Conservation (phyloP, 2,329 filamentous ascomycete genomes). For the Aspergillus ochraceus region DNA sequence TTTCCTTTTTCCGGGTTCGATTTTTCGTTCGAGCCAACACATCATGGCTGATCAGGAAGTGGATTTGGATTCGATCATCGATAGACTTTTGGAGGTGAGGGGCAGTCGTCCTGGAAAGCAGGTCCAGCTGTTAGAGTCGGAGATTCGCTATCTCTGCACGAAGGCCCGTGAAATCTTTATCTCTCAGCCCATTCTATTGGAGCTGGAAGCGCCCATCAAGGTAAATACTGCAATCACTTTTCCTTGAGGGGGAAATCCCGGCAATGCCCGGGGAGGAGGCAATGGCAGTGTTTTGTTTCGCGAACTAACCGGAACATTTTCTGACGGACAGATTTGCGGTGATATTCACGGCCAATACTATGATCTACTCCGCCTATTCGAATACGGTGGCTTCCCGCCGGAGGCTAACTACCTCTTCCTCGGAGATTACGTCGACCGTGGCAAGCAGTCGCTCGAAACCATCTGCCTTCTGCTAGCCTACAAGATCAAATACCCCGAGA, state of each 20-base stretch:
- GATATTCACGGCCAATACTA: constrained; percentile 99
- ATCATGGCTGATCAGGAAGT: constrained; percentile 81
- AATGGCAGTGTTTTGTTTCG: neutral
- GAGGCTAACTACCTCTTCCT: constrained; percentile 99
- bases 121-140: constrained; percentile 92
- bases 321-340: constrained; percentile 81
- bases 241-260: neutral
- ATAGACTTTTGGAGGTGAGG: constrained; percentile 93
- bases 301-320: constrained; percentile 15
- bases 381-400: constrained; percentile 96
- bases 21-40: constrained; percentile 39
- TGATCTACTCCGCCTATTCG: constrained; percentile 93
- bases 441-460: constrained; percentile 98
- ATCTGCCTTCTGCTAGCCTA: constrained; percentile 95
- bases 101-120: constrained; percentile 98
- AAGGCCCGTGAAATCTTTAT: constrained; percentile 99
- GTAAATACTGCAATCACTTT: constrained; percentile 51
- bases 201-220: constrained; percentile 99
- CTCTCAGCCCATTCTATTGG: constrained; percentile 94
- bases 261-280: neutral
- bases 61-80: constrained; percentile 99
- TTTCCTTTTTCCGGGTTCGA: constrained; percentile 27
- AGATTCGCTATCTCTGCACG: constrained; percentile 96
- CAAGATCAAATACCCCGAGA: constrained; percentile 99
- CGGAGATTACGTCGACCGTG: constrained; percentile 96